Evolutionary conservation across 257 asterid species (phyloP).

Genomic region (Paulownia fortunei): DNA sequence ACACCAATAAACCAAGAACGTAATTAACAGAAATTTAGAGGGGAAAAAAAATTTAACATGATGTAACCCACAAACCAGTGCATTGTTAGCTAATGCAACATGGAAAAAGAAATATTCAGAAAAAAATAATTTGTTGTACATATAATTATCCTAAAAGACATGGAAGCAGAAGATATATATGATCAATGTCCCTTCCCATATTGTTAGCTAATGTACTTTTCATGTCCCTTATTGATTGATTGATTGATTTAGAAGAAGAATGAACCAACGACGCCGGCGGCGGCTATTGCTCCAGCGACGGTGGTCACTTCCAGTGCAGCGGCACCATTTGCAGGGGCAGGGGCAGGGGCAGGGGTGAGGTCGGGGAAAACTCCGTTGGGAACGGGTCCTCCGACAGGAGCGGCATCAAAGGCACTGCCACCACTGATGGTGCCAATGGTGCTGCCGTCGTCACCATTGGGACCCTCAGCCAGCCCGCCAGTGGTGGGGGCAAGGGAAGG

Average conservation of each 20-base stretch:
- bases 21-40: too few relatives aligned
- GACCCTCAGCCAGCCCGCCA: background rate
- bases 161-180: background rate
- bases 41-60: too few relatives aligned
- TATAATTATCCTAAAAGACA: background rate
- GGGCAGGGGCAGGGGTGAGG: slow-evolving; percentile 35
- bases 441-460: background rate
- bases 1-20: too few relatives aligned
- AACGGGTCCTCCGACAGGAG: slow-evolving; percentile 66
- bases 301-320: slow-evolving; percentile 25
- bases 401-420: slow-evolving; percentile 48
- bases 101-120: background rate
- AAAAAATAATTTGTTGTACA: background rate
- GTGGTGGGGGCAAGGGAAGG: slow-evolving; percentile 12
- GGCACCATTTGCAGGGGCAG: slow-evolving; percentile 35
- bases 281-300: slow-evolving; percentile 30
- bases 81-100: background rate
- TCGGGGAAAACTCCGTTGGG: slow-evolving; percentile 38
- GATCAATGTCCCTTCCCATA: background rate
- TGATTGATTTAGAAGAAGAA: slow-evolving; percentile 43
- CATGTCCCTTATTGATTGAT: background rate
- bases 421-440: slow-evolving; percentile 44
- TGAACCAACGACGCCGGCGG: slow-evolving; percentile 46
- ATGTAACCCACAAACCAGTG: slow-evolving; percentile 11
- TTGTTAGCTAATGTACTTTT: background rate